Evolutionary conservation across 805 yeast genomes (phyloP), one percentile per base, ranked within the genome.

Genomic region (Myxozyma udenii): DNA sequence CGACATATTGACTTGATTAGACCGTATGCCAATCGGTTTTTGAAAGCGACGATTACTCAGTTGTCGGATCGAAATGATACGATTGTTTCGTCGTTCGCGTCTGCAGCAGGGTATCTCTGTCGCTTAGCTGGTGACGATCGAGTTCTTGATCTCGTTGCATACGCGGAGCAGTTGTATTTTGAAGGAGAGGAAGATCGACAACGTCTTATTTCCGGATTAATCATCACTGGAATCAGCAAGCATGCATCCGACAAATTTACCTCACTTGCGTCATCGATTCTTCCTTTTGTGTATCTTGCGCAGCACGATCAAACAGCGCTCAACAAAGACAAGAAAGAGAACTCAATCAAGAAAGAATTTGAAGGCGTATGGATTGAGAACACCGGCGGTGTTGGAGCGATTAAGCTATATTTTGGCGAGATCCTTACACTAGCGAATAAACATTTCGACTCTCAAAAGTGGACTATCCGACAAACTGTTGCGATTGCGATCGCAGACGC

Each of bases 231-330:
- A 11, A 78, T 87, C 4, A 75, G 87, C 1, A 80, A 78, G 54
- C 79, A 85, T 64, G 78, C 93, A 0, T 78, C 81, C 3, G 88
- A 84, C 56, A 77, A 72, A 59, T 87, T 88, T 63, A 78, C 78
- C 14, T 68, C 78, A 1, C 76, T 84, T 11, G 76, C 87, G 0
- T 67, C 81, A 16, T 78, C 81, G 1, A 83, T 85, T 54, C 70
- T 90, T 53, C 97, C 98, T 0, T 68, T 91, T 49, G 78, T 88
- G 0, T 91, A 80, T 64, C 71, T 91, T 51, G 97, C 87, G 1
- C 81, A 80, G 57, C 82, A 84, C 62, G 95, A 87, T 63, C 33
- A 28, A 28, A 28, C 33, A 9, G 14, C 33, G 9, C 33, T 28
- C 12, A 28, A 9, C 9, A 28, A 28, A 9, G 9, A 9, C 14